These are phyloP conservation scores for Debaryomyces psychrophilus DNA, from an alignment of 1,139 yeast genomes.

Conservation along the genomic window DNA sequence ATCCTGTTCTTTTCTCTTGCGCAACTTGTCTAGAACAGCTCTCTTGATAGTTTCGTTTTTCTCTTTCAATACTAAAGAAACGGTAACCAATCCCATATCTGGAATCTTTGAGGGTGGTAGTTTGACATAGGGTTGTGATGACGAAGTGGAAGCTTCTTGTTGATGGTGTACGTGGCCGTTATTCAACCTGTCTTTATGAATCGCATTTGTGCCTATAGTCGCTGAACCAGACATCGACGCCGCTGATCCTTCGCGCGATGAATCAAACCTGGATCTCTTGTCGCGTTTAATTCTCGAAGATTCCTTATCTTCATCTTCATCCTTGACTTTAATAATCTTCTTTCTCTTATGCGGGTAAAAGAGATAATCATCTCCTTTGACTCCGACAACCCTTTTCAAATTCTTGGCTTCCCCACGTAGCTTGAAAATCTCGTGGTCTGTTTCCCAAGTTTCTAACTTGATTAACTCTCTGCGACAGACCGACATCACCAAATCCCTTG, in stretches of 20 bases:
- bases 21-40: conserved; percentile 81
- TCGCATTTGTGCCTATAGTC: conserved; percentile 18
- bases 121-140: conserved; percentile 80
- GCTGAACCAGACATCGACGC: conserved; percentile 15
- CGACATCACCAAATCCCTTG: conserved; percentile 67
- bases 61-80: conserved; percentile 71
- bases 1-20: conserved; percentile 73
- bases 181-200: conserved; percentile 22
- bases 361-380: conserved; percentile 85
- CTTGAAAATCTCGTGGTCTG: conserved; percentile 67
- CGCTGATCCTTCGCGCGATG: conserved; percentile 22
- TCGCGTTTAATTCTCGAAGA: conserved; percentile 27
- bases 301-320: conserved; percentile 41
- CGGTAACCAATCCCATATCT: conserved; percentile 85
- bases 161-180: conserved; percentile 18
- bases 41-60: conserved; percentile 78
- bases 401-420: conserved; percentile 71
- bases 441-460: conserved; percentile 58
- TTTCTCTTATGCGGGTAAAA: conserved; percentile 79
- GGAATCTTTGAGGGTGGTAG: conserved; percentile 91
- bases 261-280: conserved; percentile 27
- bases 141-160: conserved; percentile 32
- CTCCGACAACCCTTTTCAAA: conserved; percentile 72
- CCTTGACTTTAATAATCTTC: conserved; percentile 48
- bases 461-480: conserved; percentile 77